Base-by-base conservation (phyloP, 148 eudicot genomes). In the Bassia scoparia region DNA sequence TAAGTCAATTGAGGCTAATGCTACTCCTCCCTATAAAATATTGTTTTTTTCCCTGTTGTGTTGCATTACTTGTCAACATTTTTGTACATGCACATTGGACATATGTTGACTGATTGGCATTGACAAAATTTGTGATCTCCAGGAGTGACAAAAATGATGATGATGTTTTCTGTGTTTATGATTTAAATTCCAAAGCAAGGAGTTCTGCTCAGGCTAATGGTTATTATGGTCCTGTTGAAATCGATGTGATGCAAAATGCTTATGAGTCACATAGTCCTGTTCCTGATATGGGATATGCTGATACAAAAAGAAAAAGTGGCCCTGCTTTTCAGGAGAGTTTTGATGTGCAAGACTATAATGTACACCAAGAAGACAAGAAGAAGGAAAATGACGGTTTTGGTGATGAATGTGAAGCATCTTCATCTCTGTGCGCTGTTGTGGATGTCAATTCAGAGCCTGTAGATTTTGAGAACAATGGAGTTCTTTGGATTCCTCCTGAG, bases 401-500 rank as follows among this genome's bases (percentile, higher is more conserved):
- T 48, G 89, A 83, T 63, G 99, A 85, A 83, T 80, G 86, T 79
- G 97, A 88, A 76, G 90, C 92, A 30, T 78, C 87, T 70, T 87
- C 98, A 18, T 88, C 96, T 53, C 69, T 85, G 55, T 85, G 81
- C 72, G 83, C 83, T 70, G 78, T 86, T 27, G 85, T 80, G 78
- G 88, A 88, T 79, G 86, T 87, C 50, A 79, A 89, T 71, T 50
- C 68, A 60, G 96, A 91, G 79, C 94, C 92, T 58, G 94, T 95
- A 61, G 99, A 95, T 79, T 95, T 88, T 82, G 99, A 95, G 72
- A 95, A 86, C 72, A 91, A 87, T 78, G 93, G 92, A 75, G 87
- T 88, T 76, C 86, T 95, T n/a, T 95, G 99, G 99, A 86, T 95
- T 66, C 97, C 99, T 9, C 99, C 99, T 44, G 99, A 91, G 76